A percentile compares a stretch with the other conserved stretches of the same genome.
phyloP scores from a whole-genome alignment of 768 basidiomycete species.

The Calocybe gangraenosa region DNA sequence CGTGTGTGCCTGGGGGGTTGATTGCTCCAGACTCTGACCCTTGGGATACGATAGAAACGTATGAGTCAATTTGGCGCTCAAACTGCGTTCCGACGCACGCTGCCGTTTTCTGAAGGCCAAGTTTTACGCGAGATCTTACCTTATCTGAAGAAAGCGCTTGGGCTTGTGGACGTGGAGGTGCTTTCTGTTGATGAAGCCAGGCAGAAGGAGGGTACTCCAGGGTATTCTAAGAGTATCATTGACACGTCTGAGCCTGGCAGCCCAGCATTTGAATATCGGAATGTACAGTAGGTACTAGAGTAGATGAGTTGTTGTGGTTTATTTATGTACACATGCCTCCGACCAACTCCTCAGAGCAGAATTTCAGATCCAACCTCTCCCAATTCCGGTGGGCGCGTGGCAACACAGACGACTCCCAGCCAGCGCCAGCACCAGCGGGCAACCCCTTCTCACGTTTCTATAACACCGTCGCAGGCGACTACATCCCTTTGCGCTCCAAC shows the following conservation, averaged over 20 bases:
- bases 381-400: constrained; percentile 87
- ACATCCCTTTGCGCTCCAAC: constrained; percentile 80
- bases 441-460: constrained; percentile 89
- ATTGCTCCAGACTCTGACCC: constrained; percentile 3
- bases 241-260: constrained; percentile 85
- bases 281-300: constrained; percentile 44
- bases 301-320: constrained; percentile 10
- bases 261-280: constrained; percentile 86
- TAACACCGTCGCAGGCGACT: constrained; percentile 78
- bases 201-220: constrained; percentile 45
- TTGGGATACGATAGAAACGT: constrained; percentile 55
- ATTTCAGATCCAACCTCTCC: constrained; percentile 69
- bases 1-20: too few relatives aligned
- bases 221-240: constrained; percentile 66
- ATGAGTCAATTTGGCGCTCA: constrained; percentile 72
- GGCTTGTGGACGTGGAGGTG: constrained; percentile 67
- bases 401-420: constrained; percentile 57
- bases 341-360: constrained; percentile 47
- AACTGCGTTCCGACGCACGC: constrained; percentile 74
- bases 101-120: constrained; percentile 80
- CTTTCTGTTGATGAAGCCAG: constrained; percentile 65
- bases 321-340: constrained; percentile 16
- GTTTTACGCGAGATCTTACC: constrained; percentile 69
- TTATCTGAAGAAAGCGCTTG: constrained; percentile 77
- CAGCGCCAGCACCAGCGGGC: constrained; percentile 26